A percentile compares a stretch with the other conserved stretches of the same genome.
Evolutionary conservation across 2,329 filamentous ascomycete species (phyloP).

Genomic region (Alternaria sp.): DNA sequence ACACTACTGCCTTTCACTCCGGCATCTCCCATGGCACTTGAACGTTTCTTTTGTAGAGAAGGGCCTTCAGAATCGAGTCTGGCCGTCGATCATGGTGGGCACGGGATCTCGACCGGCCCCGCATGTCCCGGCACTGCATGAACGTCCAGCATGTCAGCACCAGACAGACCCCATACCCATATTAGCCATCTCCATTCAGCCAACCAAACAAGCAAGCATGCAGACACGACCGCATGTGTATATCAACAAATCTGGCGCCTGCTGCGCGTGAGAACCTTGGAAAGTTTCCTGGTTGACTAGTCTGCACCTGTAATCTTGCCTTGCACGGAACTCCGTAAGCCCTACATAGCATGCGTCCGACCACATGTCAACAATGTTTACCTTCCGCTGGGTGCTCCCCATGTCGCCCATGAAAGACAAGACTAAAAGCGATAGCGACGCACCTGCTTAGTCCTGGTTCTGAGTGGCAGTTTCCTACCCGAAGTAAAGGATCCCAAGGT

Average conservation of each 20-base stretch:
- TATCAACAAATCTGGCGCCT: background rate
- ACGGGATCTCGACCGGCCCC: conserved; percentile 7
- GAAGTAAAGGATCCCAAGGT: conserved; percentile 9
- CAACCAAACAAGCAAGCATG: conserved; percentile 4
- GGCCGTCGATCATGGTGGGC: conserved; percentile 2
- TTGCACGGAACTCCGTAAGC: background rate
- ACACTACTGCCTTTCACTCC: background rate
- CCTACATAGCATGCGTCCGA: conserved; percentile 1
- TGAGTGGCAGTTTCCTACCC: conserved; percentile 21
- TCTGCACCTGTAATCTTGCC: background rate
- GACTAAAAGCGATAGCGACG: conserved; percentile 11
- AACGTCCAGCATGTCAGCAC: background rate
- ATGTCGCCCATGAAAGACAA: conserved; percentile 13
- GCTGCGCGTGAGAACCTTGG: background rate
- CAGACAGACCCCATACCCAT: background rate
- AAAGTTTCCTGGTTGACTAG: background rate
- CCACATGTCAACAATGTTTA: conserved; percentile 10
- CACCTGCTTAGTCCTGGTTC: conserved; percentile 20
- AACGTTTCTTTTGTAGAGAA: background rate
- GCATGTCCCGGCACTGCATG: conserved; percentile 7
- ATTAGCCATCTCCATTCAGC: background rate
- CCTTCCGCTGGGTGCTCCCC: background rate
- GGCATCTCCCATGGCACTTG: background rate
- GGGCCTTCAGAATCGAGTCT: background rate
- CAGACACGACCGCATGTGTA: background rate